Percentiles rank a stretch among this genome's conserved stretches.
phyloP scores from a whole-genome alignment of 306 rosid species.

The Acacia melanoxylon region DNA sequence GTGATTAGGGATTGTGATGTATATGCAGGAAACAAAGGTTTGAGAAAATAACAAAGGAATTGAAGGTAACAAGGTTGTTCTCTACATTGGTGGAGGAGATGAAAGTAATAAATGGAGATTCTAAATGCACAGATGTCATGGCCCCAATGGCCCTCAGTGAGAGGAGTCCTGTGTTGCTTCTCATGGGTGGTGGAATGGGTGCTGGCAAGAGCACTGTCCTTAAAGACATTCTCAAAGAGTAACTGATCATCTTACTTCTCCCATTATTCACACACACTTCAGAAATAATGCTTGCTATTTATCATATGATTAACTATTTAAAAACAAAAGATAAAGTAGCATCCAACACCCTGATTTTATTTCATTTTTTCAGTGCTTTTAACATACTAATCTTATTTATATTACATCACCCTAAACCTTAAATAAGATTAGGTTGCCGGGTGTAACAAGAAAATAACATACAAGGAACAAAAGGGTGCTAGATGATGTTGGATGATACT shows the following conservation, averaged over 20 bases:
- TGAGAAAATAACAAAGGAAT: constrained; percentile 53
- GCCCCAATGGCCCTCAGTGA: constrained; percentile 49
- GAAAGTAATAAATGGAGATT: constrained; percentile 55
- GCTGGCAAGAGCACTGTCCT: constrained; percentile 98
- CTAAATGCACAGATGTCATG: constrained; percentile 50
- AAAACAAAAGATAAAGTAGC: too few relatives aligned
- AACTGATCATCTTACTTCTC: constrained; percentile 12
- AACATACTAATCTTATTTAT: too few relatives aligned
- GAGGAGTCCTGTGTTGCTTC: constrained; percentile 80
- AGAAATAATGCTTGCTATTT: too few relatives aligned
- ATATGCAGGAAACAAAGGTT: constrained; percentile 63
- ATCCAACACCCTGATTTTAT: too few relatives aligned
- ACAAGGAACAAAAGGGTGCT: too few relatives aligned
- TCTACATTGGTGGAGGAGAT: constrained; percentile 81
- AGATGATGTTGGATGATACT: too few relatives aligned
- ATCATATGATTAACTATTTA: too few relatives aligned
- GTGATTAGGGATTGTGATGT: not conserved
- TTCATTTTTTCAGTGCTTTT: too few relatives aligned
- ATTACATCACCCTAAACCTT: too few relatives aligned
- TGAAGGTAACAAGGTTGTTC: constrained; percentile 67
- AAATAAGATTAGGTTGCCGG: too few relatives aligned
- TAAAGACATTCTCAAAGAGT: constrained; percentile 78
- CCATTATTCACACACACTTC: not conserved
- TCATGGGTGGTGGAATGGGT: constrained; percentile 99
- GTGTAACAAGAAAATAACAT: too few relatives aligned